These are phyloP conservation scores for Beauveria varroae DNA, from an alignment of 2,329 filamentous ascomycete species.

Conservation along the genomic window DNA sequence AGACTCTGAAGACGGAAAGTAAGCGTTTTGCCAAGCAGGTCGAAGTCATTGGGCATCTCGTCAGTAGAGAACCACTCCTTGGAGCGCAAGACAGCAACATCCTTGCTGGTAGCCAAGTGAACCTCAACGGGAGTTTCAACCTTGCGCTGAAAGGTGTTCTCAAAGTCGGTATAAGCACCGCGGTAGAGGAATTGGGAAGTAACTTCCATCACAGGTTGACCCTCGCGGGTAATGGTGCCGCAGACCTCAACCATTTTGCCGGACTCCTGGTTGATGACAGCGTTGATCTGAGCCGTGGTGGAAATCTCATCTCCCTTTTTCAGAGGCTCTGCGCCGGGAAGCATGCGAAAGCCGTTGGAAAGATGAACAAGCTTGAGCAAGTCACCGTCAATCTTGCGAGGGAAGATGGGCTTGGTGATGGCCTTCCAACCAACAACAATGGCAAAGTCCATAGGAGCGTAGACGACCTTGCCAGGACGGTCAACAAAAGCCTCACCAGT, in stretches of 20 bases:
- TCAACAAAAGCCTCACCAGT: constrained; percentile 97
- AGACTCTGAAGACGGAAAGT: constrained; percentile 93
- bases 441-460: constrained; percentile 96
- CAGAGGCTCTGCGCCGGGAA: constrained; percentile 86
- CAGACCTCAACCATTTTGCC: constrained; percentile 99
- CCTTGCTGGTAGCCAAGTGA: constrained; percentile 77
- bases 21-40: constrained; percentile 85
- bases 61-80: constrained; percentile 98
- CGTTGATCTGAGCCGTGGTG: constrained; percentile 92
- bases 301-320: constrained; percentile 92
- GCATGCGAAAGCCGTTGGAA: constrained; percentile 97
- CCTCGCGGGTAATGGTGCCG: constrained; percentile 82
- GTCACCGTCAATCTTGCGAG: constrained; percentile 90
- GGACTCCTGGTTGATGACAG: constrained; percentile 94
- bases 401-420: constrained; percentile 99
- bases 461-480: constrained; percentile 85
- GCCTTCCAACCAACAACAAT: constrained; percentile 99
- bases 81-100: constrained; percentile 86
- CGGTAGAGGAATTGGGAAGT: constrained; percentile 98
- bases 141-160: constrained; percentile 99
- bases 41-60: constrained; percentile 58
- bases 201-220: constrained; percentile 89
- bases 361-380: constrained; percentile 92
- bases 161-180: constrained; percentile 82
- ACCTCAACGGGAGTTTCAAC: constrained; percentile 91